These are phyloP conservation scores for Candida argentea DNA, from an alignment of 805 yeast genomes.

Conservation along the genomic window DNA sequence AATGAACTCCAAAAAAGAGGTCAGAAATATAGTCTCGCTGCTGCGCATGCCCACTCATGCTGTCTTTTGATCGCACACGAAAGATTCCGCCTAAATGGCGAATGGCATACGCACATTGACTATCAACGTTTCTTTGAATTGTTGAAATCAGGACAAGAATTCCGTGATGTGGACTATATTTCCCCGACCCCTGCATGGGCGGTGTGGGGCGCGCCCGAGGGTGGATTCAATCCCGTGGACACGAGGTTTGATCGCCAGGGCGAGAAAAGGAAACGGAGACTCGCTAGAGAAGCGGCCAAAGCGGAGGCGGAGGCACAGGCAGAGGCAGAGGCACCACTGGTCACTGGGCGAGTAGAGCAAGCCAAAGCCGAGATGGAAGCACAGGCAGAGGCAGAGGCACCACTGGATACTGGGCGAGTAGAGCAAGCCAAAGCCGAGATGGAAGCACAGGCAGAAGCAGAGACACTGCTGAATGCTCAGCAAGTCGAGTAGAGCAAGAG, in stretches of 20 bases:
- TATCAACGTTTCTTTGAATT: slow-evolving; percentile 67
- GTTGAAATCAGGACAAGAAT: slow-evolving; percentile 52
- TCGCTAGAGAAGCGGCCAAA: slow-evolving; percentile 24
- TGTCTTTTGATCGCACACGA: slow-evolving; percentile 77
- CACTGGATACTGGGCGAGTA: too few species aligned
- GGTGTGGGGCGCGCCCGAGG: slow-evolving; percentile 71
- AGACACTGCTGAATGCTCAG: too few species aligned
- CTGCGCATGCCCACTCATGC: slow-evolving; percentile 93
- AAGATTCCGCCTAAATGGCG: slow-evolving; percentile 57
- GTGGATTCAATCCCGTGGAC: slow-evolving; percentile 87
- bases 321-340: too few species aligned
- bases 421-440: too few species aligned
- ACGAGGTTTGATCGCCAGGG: slow-evolving; percentile 57
- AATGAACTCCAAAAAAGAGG: slow-evolving; percentile 57
- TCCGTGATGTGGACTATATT: slow-evolving; percentile 72
- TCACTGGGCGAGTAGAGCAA: too few species aligned
- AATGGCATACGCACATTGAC: slow-evolving; percentile 87
- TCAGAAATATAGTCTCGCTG: slow-evolving; percentile 71
- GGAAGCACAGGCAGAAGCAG: too few species aligned
- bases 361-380: too few species aligned
- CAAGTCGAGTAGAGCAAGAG: too few species aligned
- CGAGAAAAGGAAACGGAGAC: slow-evolving; percentile 40
- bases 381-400: too few species aligned
- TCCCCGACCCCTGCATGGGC: slow-evolving; percentile 88
- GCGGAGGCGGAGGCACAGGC: slow-evolving; percentile 5